Evolutionary conservation across 1,284 basidiomycete genomes (phyloP).

Genomic region (Melampsora medusae): DNA sequence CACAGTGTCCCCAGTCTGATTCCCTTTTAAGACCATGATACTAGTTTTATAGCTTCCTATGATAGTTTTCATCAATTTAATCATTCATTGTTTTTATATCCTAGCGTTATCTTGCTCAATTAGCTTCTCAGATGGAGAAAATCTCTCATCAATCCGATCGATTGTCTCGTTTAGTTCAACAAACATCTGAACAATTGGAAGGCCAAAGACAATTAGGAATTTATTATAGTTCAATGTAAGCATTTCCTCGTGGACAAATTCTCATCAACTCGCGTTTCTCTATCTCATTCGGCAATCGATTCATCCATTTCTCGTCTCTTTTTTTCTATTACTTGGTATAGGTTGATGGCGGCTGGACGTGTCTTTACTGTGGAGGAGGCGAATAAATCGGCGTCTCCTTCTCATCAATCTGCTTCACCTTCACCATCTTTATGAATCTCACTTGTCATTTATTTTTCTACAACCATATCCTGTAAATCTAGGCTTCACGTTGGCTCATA

Average conservation of each 20-base stretch:
- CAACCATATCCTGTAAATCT: too few species aligned
- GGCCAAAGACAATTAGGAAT: slow-evolving; percentile 9
- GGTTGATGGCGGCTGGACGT: slow-evolving; percentile 4
- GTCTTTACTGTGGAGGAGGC: neutral
- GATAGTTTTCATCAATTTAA: slow-evolving; percentile 5
- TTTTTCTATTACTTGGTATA: neutral
- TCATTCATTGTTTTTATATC: neutral
- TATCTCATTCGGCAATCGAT: neutral
- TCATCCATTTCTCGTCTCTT: neutral
- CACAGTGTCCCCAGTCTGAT: neutral
- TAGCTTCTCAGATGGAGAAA: slow-evolving; percentile 3
- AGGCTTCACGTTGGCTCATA: too few species aligned
- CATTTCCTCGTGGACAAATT: neutral
- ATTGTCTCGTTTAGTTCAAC: neutral
- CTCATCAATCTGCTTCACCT: neutral
- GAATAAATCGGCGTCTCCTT: neutral
- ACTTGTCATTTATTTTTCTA: too few species aligned
- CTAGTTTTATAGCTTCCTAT: neutral
- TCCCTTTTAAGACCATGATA: neutral
- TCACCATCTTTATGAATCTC: neutral
- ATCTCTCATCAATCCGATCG: slow-evolving; percentile 6
- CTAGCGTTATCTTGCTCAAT: slow-evolving; percentile 7
- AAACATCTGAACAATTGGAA: neutral
- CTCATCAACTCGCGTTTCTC: neutral
- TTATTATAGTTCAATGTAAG: slow-evolving; percentile 9